Base-by-base conservation (phyloP, 768 basidiomycete species). In the Tricholoma sp. region DNA sequence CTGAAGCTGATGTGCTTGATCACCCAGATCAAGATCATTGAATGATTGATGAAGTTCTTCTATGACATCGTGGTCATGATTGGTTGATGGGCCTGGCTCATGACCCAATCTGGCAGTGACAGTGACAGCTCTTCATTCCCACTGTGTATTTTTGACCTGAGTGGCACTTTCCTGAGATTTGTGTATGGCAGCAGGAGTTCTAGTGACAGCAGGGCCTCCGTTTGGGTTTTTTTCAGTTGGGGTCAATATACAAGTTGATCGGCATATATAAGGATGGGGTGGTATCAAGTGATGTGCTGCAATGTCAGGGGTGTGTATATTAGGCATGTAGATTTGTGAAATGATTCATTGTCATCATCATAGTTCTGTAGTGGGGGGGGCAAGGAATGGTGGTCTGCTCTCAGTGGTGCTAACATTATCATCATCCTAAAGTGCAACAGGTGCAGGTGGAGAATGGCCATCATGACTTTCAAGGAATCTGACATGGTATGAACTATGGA, bases 391-490 rank as follows among this genome's bases (percentile, higher is more conserved):
- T 4, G 29, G 29, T 29, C 8, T 4, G 29, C 3, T 29, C 8
- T 29, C 29, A n/a, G n/a, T n/a, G n/a, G n/a, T n/a, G n/a, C n/a
- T n/a, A n/a, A n/a, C n/a, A n/a, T n/a, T n/a, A n/a, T n/a, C n/a
- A n/a, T n/a, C n/a, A n/a, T n/a, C n/a, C n/a, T n/a, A n/a, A n/a
- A n/a, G n/a, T n/a, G n/a, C n/a, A n/a, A n/a, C n/a, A n/a, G n/a
- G n/a, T n/a, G n/a, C n/a, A n/a, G n/a, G n/a, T n/a, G n/a, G 29
- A 4, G 29, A 29, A 8, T 56, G 52, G 0, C 59, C 59, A n/a
- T 64, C 58, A 27, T 61, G 61, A 21, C 57, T 60, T 21, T 72
- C 69, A 8, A 72, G 59, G 58, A 72, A 71, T 2, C 52, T 19
- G 10, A 70, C 63, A 35, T 71, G 63, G n/a, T n/a, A n/a, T n/a